phyloP scores from a whole-genome alignment of 768 basidiomycete genomes.

The Termitomyces sp. region DNA sequence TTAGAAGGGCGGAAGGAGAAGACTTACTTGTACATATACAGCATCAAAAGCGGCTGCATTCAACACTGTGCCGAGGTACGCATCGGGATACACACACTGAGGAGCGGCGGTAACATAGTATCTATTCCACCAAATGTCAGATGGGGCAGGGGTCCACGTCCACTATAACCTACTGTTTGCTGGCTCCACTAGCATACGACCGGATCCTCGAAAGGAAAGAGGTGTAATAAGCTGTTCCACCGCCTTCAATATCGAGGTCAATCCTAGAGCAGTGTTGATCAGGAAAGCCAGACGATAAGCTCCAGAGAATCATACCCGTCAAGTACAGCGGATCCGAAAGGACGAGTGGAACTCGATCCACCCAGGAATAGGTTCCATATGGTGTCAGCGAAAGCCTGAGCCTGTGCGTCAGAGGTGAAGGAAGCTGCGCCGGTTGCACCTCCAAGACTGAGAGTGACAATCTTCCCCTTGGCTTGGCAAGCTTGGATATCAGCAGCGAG shows the following conservation, averaged over 20 bases:
- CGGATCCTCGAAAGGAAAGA: conserved; percentile 49
- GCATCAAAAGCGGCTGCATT: conserved; percentile 61
- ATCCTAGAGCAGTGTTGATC: conserved; percentile 26
- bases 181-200: conserved; percentile 39
- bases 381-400: conserved; percentile 48
- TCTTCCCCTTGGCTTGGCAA: conserved; percentile 56
- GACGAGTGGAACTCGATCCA: conserved; percentile 55
- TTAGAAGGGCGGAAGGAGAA: neutral
- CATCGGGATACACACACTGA: conserved; percentile 62
- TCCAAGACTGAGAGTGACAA: conserved; percentile 46
- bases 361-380: conserved; percentile 70
- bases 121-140: conserved; percentile 21
- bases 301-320: conserved; percentile 43
- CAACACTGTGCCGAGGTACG: conserved; percentile 48
- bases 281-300: neutral
- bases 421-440: conserved; percentile 50
- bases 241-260: conserved; percentile 67
- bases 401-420: conserved; percentile 51
- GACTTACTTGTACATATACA: conserved; percentile 62
- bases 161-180: conserved; percentile 38
- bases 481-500: conserved; percentile 52
- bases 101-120: conserved; percentile 58
- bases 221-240: conserved; percentile 39
- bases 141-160: neutral
- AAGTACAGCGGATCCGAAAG: conserved; percentile 64